Conservation (phyloP, 176 grass and related monocot species). For the Dactylis glomerata region DNA sequence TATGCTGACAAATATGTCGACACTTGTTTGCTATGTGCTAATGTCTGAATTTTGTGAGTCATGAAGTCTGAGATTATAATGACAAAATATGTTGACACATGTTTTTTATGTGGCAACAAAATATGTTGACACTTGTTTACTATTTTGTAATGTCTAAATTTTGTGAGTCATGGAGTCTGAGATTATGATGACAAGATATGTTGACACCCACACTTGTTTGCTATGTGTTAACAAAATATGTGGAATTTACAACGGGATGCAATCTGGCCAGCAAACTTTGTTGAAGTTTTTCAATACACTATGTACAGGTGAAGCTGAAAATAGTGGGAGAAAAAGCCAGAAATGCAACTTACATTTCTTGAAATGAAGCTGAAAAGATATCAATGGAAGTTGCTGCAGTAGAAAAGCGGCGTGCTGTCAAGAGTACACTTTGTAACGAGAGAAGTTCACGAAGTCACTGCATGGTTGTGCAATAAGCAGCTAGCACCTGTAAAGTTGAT, state of each 20-base stretch:
- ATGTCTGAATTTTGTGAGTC: background rate
- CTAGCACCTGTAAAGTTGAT: background rate
- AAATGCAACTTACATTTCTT: conserved; percentile 75
- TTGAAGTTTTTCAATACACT: conserved; percentile 21
- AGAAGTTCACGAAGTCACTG: conserved; percentile 88
- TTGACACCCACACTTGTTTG: no score
- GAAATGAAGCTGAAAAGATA: conserved; percentile 83
- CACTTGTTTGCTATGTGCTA: background rate
- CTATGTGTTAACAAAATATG: background rate
- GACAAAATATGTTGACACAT: no score
- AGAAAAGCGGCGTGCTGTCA: conserved; percentile 73
- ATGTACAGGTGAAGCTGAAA: conserved; percentile 60
- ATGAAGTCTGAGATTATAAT: no score
- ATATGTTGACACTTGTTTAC: background rate
- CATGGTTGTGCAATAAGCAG: conserved; percentile 46
- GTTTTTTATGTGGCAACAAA: no score
- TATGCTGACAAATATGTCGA: background rate
- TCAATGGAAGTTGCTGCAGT: conserved; percentile 82
- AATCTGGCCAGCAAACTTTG: no score
- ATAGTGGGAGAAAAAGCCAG: conserved; percentile 87
- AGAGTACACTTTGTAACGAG: conserved; percentile 86
- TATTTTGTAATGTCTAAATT: background rate
- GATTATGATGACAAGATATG: no score
- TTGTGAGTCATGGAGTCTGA: background rate
- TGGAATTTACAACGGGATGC: no score